Base-by-base conservation (phyloP, 2,329 filamentous ascomycete genomes). In the Calonectria pseudoreteaudii region DNA sequence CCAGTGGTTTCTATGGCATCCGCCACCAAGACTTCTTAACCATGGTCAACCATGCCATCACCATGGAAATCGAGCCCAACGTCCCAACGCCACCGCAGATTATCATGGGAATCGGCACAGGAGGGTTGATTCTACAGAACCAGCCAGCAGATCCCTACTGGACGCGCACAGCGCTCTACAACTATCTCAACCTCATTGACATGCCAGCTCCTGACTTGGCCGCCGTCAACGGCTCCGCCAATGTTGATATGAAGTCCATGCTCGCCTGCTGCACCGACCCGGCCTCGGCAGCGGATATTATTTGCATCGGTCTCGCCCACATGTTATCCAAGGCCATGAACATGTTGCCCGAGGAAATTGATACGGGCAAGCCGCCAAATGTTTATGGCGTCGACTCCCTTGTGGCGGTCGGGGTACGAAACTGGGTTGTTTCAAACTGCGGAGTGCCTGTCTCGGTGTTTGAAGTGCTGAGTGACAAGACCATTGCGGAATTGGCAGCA, bases 1-100 rank as follows among this genome's bases (percentile, higher is more conserved):
- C 86, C 6, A 87, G 84, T 60, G 90, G 90, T 1, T 91, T 91
- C 81, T 87, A 90, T 76, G 89, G 88, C 44, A 89, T 90, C 36
- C 85, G 88, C 3, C 85, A 89, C 50, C 78, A 85, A 5, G 88
- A 90, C 76, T 88, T 89, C 66, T 82, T 89, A n/a, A 84, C 83
- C 10, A 79, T 90, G 20, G 70, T 91, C 10, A 84, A 85, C 34
- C 84, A 86, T 23, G 88, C 89, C 66, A 86, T 91, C 74, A 84
- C 83, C 0, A 82, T 80, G 36, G 83, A 84, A 41, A 79, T 80
- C 28, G 73, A 77, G 4, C 76, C 76, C 0, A 75, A 77, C 4
- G 67, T 80, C 7, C 68, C 68, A 7, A 82, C 86, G 41, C 89
- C 89, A 0, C 75, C 87, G 0, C 89, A 90, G 74, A 79, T 91